A percentile compares a stretch with the other conserved stretches of the same genome.
Conservation (phyloP, 768 basidiomycete species). For the Chlorophyllum brunneum region DNA sequence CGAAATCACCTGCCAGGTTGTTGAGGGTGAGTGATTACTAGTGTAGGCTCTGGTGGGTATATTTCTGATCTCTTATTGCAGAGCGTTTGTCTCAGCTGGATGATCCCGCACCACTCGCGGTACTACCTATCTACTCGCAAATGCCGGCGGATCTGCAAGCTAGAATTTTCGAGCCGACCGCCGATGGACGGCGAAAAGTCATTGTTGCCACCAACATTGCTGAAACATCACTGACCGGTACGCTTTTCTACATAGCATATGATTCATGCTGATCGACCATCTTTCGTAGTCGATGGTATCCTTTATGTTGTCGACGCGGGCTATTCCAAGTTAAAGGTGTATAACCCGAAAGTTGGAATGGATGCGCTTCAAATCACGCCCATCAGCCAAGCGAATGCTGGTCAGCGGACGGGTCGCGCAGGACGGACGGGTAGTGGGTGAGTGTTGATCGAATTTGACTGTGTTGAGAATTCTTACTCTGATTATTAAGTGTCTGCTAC, state of each 20-base stretch:
- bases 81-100: conserved; percentile 92
- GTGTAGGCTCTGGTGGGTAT: neutral
- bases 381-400: conserved; percentile 97
- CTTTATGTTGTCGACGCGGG: conserved; percentile 95
- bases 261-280: conserved; percentile 11
- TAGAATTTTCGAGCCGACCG: conserved; percentile 93
- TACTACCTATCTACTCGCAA: conserved; percentile 98
- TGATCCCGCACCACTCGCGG: conserved; percentile 80
- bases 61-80: conserved; percentile 24
- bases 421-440: conserved; percentile 95
- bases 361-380: conserved; percentile 98
- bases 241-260: conserved; percentile 4
- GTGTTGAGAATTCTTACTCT: neutral
- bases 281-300: conserved; percentile 83
- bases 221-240: conserved; percentile 93
- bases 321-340: conserved; percentile 96
- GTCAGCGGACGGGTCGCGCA: conserved; percentile 93
- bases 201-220: conserved; percentile 99
- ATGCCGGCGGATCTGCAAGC: conserved; percentile 99
- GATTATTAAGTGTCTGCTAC: conserved; percentile 74
- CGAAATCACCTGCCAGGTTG: conserved; percentile 92
- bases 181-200: conserved; percentile 92
- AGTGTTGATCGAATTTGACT: conserved; percentile 22
- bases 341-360: conserved; percentile 99
- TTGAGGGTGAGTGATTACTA: conserved; percentile 56